Evolutionary conservation across 2,329 filamentous ascomycete species (phyloP).

Genomic region (Albophoma yamanashiensis): DNA sequence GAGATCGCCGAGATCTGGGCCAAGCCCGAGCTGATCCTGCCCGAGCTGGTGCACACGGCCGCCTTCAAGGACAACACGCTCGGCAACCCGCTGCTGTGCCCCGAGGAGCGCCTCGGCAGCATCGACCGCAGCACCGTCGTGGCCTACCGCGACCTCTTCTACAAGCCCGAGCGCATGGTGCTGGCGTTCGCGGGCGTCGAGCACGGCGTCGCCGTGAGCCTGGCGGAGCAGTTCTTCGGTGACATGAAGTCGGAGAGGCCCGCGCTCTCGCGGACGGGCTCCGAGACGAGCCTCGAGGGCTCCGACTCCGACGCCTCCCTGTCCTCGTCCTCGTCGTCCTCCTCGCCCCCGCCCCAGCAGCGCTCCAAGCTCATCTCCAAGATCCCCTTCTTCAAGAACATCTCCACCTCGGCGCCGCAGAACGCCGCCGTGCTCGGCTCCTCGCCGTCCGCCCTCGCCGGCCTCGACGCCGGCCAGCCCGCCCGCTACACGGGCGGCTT

Average conservation of each 20-base stretch:
- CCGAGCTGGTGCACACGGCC: constrained; percentile 89
- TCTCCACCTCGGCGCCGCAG: constrained; percentile 62
- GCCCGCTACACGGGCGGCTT: constrained; percentile 92
- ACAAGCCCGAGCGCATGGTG: constrained; percentile 81
- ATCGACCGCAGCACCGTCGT: constrained; percentile 68
- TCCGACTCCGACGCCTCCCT: constrained; percentile 23
- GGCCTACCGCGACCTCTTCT: constrained; percentile 74
- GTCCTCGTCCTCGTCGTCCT: constrained; percentile 13
- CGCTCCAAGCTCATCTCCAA: constrained; percentile 65
- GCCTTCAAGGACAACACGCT: constrained; percentile 95
- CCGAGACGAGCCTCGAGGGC: constrained; percentile 42
- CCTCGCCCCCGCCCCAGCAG: constrained; percentile 24
- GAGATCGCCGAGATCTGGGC: constrained; percentile 97
- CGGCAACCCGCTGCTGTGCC: constrained; percentile 86
- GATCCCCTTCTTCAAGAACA: constrained; percentile 81
- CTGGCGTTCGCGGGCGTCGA: constrained; percentile 89
- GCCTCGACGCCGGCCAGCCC: constrained; percentile 49
- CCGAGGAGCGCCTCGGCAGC: constrained; percentile 63
- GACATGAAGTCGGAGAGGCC: constrained; percentile 59
- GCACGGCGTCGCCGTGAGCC: constrained; percentile 65
- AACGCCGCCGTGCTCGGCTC: constrained; percentile 45
- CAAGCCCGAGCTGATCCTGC: constrained; percentile 91
- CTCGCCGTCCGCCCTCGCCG: constrained; percentile 24
- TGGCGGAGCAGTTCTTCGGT: constrained; percentile 81
- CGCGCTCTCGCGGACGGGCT: constrained; percentile 41